Base-by-base conservation (phyloP, 2,329 filamentous ascomycete species). In the Alternaria metachromatica region DNA sequence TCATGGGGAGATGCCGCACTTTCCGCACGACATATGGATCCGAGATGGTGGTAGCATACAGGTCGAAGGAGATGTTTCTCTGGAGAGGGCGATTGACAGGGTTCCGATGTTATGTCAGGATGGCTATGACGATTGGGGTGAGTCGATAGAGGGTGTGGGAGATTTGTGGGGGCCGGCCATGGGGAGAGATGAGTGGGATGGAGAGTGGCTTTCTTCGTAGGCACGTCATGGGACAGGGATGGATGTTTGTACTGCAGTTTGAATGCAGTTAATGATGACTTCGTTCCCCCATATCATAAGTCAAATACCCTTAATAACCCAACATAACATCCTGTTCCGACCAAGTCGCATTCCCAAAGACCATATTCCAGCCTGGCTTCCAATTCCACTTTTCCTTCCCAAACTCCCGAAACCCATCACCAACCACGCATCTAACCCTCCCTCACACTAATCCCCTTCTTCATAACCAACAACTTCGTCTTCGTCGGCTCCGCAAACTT, bases 381-480 rank as follows among this genome's bases (percentile, higher is more conserved):
- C 49, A 11, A n/a, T 23, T 2, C 1, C 11, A 33, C 28, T 23
- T 23, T 51, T 51, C 49, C 18, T 5, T 51, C 18, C 18, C 15
- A 20, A 51, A 33, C 18, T 9, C 28, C 48, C 20, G n/a, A 0
- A 10, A 5, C 5, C 20, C n/a, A n/a, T n/a, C n/a, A n/a, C 21
- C 5, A 13, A 12, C 12, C 7, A 26, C 20, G 2, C n/a, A 6
- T 44, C 11, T 25, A 21, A 10, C 13, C 4, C 2, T 30, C 26
- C 49, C 49, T 18, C 7, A 28, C 20, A 41, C 56, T 63, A 13
- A 63, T 44, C 6, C 63, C 62, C 46, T 62, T 63, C 58, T 66
- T 63, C 68, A 71, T 69, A 4, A 71, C 61, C 12, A 71, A 33
- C 33, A 71, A 9, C 28, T 65, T 71, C 0, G 63, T 69, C 41